Evolutionary conservation across 768 basidiomycete species (phyloP).

Genomic region (Auriculariales sp.): DNA sequence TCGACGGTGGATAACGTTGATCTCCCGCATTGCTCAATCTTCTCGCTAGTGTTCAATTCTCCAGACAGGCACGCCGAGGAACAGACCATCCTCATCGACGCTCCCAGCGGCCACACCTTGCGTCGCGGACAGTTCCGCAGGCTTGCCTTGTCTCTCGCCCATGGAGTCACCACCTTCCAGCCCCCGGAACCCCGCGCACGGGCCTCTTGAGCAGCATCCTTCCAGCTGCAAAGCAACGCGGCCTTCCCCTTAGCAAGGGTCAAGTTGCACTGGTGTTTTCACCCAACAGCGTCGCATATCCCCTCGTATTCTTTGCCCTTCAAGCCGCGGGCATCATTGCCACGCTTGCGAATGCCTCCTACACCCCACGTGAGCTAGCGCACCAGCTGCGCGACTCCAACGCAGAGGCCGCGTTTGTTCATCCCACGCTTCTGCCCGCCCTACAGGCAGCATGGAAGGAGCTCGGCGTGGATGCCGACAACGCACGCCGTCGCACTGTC

Average conservation of each 20-base stretch:
- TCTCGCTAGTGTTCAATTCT: slow-evolving; percentile 30
- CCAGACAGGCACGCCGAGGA: slow-evolving; percentile 30
- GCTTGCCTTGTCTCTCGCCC: slow-evolving; percentile 40
- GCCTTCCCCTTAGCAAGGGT: slow-evolving; percentile 26
- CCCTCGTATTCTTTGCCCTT: slow-evolving; percentile 28
- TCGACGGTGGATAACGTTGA: slow-evolving; percentile 26
- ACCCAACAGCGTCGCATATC: slow-evolving; percentile 49
- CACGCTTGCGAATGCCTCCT: slow-evolving; percentile 62
- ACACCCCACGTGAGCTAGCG: slow-evolving; percentile 50
- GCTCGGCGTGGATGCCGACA: slow-evolving; percentile 28
- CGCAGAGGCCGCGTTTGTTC: slow-evolving; percentile 47
- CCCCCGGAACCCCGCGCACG: neutral
- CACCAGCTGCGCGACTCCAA: slow-evolving; percentile 59
- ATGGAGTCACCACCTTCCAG: slow-evolving; percentile 19
- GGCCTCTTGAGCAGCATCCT: slow-evolving; percentile 23
- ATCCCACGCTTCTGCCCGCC: slow-evolving; percentile 41
- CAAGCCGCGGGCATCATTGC: slow-evolving; percentile 53
- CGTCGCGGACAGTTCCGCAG: slow-evolving; percentile 39
- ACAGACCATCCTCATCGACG: slow-evolving; percentile 51
- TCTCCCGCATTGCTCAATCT: slow-evolving; percentile 28
- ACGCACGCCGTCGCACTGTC: slow-evolving; percentile 40
- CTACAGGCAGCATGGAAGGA: slow-evolving; percentile 41
- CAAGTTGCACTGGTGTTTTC: slow-evolving; percentile 53
- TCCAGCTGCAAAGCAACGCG: slow-evolving; percentile 4
- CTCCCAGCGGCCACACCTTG: slow-evolving; percentile 37